Conservation (phyloP, 1,284 basidiomycete species). For the Athelia sp. region DNA sequence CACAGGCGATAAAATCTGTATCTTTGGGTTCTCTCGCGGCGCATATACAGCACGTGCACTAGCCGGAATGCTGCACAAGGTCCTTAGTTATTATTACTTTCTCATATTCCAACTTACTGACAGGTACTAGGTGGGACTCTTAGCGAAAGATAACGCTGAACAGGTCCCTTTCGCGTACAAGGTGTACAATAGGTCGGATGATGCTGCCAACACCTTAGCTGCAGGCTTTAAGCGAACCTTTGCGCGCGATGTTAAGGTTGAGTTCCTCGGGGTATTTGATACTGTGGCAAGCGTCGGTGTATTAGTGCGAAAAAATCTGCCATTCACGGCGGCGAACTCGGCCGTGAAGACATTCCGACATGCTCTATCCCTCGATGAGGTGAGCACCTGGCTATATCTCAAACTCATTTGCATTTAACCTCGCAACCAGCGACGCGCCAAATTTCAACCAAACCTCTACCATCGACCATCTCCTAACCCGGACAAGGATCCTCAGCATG, state of each 20-base stretch:
- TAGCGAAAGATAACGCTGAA: slow-evolving; percentile 31
- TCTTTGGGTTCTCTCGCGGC: slow-evolving; percentile 62
- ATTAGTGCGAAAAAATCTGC: neutral
- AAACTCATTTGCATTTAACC: too few species aligned
- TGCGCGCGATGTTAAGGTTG: neutral
- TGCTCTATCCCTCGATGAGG: neutral
- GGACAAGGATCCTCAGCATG: slow-evolving; percentile 18
- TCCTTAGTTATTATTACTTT: slow-evolving; percentile 8
- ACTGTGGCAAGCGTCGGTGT: neutral
- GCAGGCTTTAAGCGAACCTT: neutral
- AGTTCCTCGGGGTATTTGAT: neutral
- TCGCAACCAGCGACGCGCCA: slow-evolving; percentile 57
- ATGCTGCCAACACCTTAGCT: neutral
- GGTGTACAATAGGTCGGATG: slow-evolving; percentile 28
- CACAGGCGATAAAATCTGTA: neutral
- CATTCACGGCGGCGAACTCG: neutral
- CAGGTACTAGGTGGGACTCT: slow-evolving; percentile 30
- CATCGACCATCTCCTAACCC: slow-evolving; percentile 30
- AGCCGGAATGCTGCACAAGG: slow-evolving; percentile 55
- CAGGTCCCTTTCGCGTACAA: slow-evolving; percentile 46
- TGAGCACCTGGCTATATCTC: too few species aligned
- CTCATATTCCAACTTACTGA: neutral
- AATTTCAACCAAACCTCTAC: slow-evolving; percentile 49
- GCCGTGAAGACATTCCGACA: neutral
- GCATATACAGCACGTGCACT: slow-evolving; percentile 75